Percentiles rank a stretch among this genome's conserved stretches.
Evolutionary conservation across 2,329 filamentous ascomycete species (phyloP).

Genomic region (Dactylellina haptotyla): DNA sequence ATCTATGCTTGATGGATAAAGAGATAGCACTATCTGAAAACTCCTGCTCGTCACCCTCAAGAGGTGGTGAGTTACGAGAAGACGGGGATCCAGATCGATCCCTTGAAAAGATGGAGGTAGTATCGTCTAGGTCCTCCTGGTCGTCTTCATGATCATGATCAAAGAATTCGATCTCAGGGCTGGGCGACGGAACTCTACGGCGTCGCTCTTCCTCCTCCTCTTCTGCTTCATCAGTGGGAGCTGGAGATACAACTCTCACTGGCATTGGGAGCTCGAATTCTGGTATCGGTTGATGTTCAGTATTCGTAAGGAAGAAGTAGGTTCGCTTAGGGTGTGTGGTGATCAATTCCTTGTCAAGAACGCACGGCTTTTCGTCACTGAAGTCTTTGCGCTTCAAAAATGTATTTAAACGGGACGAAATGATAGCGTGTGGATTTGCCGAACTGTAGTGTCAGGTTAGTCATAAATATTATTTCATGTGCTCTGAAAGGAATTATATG

Average conservation of each 20-base stretch:
- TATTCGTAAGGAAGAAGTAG: slow-evolving; percentile 95
- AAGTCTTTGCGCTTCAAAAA: slow-evolving; percentile 84
- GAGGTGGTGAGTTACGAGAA: slow-evolving; percentile 73
- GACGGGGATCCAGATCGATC: slow-evolving; percentile 68
- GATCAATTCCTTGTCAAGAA: slow-evolving; percentile 90
- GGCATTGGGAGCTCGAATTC: slow-evolving; percentile 69
- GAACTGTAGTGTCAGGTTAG: slow-evolving; percentile 71
- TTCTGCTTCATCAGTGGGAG: slow-evolving; percentile 80
- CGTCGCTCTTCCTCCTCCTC: slow-evolving; percentile 70
- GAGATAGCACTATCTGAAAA: slow-evolving; percentile 95
- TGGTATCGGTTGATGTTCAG: slow-evolving; percentile 81
- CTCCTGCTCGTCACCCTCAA: slow-evolving; percentile 94
- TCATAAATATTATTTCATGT: slow-evolving; percentile 33
- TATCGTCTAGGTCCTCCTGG: slow-evolving; percentile 70
- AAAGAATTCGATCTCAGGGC: slow-evolving; percentile 91
- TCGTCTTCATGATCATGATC: slow-evolving; percentile 83
- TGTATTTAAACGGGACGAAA: slow-evolving; percentile 87
- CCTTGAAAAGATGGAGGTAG: slow-evolving; percentile 72
- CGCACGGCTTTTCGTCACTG: slow-evolving; percentile 82
- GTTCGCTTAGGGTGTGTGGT: slow-evolving; percentile 91
- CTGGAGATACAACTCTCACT: slow-evolving; percentile 79
- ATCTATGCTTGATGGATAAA: slow-evolving; percentile 67
- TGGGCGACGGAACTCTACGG: slow-evolving; percentile 79
- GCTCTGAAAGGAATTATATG: slow-evolving; percentile 50
- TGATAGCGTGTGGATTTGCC: slow-evolving; percentile 92